Base-by-base conservation (phyloP, 306 rosid genomes). In the Glycyrrhiza uralensis region DNA sequence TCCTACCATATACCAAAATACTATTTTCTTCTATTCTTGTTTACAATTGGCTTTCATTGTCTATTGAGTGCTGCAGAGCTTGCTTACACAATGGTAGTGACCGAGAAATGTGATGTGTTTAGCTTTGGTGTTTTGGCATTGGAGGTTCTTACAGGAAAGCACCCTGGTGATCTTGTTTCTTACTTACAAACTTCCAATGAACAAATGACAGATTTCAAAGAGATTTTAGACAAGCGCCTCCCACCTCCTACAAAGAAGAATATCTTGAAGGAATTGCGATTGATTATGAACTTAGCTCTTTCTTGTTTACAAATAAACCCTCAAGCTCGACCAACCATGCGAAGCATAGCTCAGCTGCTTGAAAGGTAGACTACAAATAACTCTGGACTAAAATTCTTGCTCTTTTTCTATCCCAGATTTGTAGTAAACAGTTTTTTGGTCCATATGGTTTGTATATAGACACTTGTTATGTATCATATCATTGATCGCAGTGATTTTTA, bases 101-200 rank as follows among this genome's bases (percentile, higher is more conserved):
- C 75, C 0, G 79, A 79, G 36, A 79, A 79, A 72, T 72, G 79
- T 56, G 83, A 79, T 65, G 83, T 79, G 45, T 79, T 71, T 15
- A 79, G 83, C n/a, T 79, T 72, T 72, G 83, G 83, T 5, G 79
- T 79, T 2, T 66, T 79, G 47, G 79, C 57, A 42, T 58, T 79
- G 7, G 83, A 79, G 41, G 17, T 79, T 44, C 51, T 79, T 2
- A 79, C 62, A 0, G 83, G 83, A 38, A 79, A 65, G 10, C 83
- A 79, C 44, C 83, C 83, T 4, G 79, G 83, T 49, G 83, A 79
- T 42, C 66, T 74, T 52, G 75, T 80, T 59, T 80, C 83, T 22
- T 65, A 59, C 59, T 42, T 80, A 23, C 80, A 80, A 52, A 69
- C 64, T 7, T 39, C 61, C 0, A 19, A 2, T 56, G 56, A 41